A percentile compares a stretch with the other conserved stretches of the same genome.
phyloP scores from a whole-genome alignment of 2,329 filamentous ascomycete species.

The Alternaria viburni region DNA sequence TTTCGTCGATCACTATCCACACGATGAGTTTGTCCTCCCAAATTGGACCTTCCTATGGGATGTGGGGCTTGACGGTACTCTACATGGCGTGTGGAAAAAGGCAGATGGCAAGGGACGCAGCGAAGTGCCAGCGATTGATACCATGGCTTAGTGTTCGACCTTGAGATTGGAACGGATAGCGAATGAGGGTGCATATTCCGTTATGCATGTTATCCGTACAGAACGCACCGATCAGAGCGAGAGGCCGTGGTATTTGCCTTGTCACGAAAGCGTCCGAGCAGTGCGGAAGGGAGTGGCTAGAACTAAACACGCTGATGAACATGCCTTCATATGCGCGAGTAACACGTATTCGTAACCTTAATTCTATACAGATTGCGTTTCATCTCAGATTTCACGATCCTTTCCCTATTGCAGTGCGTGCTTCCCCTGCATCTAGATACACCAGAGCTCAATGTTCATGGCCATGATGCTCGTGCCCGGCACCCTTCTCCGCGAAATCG shows the following conservation, averaged over 20 bases:
- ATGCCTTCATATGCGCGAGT: background rate
- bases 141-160: background rate
- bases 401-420: background rate
- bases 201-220: background rate
- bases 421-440: background rate
- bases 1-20: rapidly evolving
- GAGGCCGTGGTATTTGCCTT: background rate
- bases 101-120: background rate
- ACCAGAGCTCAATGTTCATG: constrained; percentile 25
- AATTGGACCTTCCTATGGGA: background rate
- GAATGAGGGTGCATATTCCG: background rate
- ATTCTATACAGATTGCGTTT: background rate
- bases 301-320: background rate
- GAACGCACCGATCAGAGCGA: background rate
- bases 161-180: background rate
- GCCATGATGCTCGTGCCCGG: constrained; percentile 29
- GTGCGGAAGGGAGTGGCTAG: background rate
- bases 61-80: background rate
- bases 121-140: no score
- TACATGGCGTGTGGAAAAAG: background rate
- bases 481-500: constrained; percentile 52
- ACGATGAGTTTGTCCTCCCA: background rate
- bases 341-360: background rate
- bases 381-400: background rate
- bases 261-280: background rate